Evolutionary conservation across 2,329 filamentous ascomycete genomes (phyloP).

Genomic region (Gnomoniopsis sp.): DNA sequence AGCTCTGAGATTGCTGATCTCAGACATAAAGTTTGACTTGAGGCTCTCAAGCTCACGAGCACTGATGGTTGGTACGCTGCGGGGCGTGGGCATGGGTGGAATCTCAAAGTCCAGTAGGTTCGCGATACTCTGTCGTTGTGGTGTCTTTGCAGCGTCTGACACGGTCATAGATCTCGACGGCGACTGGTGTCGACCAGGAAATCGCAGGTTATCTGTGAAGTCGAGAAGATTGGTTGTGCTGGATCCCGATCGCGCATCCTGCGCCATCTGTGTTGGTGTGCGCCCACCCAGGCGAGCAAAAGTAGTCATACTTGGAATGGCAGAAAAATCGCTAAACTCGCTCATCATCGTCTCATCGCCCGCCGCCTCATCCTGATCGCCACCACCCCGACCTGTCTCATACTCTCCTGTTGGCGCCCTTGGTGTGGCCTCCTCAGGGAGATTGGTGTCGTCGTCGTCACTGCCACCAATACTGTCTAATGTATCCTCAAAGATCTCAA

Average conservation of each 20-base stretch:
- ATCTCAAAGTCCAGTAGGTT: conserved; percentile 88
- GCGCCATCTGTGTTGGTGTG: conserved; percentile 24
- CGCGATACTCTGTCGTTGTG: conserved; percentile 50
- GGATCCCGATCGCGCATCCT: conserved; percentile 30
- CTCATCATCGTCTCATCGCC: conserved; percentile 74
- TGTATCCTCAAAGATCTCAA: conserved; percentile 61
- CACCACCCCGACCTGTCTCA: conserved; percentile 16
- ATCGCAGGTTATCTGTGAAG: conserved; percentile 72
- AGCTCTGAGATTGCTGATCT: conserved; percentile 92
- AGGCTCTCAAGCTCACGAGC: conserved; percentile 88
- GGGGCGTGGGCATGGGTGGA: conserved; percentile 86
- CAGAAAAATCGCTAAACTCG: conserved; percentile 85
- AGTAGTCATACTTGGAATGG: conserved; percentile 81
- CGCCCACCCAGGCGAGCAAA: conserved; percentile 66
- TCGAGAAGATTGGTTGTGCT: conserved; percentile 81
- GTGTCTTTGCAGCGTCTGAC: conserved; percentile 37
- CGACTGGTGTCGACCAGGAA: conserved; percentile 33
- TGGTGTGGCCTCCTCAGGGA: conserved; percentile 25
- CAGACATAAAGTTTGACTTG: conserved; percentile 85
- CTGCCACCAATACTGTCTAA: conserved; percentile 24
- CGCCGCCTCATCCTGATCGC: conserved; percentile 30
- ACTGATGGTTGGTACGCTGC: conserved; percentile 86
- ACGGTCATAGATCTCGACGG: conserved; percentile 34
- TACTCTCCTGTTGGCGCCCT: conserved; percentile 17
- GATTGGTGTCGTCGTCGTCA: conserved; percentile 25